Percentiles rank a stretch among this genome's conserved stretches.
phyloP scores from a whole-genome alignment of 78 protist genomes.

The Tieghemostelium lacteum region DNA sequence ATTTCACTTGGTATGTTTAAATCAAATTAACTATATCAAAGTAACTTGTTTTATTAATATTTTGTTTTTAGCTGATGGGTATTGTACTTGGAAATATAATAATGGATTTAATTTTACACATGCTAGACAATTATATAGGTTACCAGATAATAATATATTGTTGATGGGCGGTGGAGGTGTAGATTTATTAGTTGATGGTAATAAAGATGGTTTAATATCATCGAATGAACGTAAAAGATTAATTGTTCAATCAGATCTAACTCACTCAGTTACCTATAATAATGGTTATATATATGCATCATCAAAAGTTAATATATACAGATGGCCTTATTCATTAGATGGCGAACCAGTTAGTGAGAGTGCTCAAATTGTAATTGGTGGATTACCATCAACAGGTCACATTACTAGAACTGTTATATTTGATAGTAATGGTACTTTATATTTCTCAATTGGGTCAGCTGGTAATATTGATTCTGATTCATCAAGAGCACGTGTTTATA shows the following conservation, averaged over 20 bases:
- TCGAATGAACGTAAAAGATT: no score
- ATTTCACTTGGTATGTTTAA: no score
- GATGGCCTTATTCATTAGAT: slow-evolving; percentile 27
- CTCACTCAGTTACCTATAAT: neutral
- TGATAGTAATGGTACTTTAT: neutral
- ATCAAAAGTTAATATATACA: neutral
- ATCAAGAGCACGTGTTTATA: neutral
- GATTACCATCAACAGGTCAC: slow-evolving; percentile 18
- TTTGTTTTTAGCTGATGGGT: no score
- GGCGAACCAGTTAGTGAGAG: slow-evolving; percentile 10
- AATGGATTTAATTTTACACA: no score
- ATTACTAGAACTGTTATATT: slow-evolving; percentile 1
- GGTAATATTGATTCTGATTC: slow-evolving; percentile 31
- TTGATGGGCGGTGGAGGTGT: no score
- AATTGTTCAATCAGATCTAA: neutral
- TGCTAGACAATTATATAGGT: no score
- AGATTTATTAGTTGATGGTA: no score
- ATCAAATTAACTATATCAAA: no score
- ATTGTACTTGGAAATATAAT: no score
- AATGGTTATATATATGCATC: slow-evolving; percentile 28
- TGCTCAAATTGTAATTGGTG: slow-evolving; percentile 1
- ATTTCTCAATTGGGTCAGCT: slow-evolving; percentile 10
- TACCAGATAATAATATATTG: no score
- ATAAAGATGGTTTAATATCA: no score
- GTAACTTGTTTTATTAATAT: no score